Conservation (phyloP, 495 filamentous ascomycete genomes). For the Aspergillus baeticus region DNA sequence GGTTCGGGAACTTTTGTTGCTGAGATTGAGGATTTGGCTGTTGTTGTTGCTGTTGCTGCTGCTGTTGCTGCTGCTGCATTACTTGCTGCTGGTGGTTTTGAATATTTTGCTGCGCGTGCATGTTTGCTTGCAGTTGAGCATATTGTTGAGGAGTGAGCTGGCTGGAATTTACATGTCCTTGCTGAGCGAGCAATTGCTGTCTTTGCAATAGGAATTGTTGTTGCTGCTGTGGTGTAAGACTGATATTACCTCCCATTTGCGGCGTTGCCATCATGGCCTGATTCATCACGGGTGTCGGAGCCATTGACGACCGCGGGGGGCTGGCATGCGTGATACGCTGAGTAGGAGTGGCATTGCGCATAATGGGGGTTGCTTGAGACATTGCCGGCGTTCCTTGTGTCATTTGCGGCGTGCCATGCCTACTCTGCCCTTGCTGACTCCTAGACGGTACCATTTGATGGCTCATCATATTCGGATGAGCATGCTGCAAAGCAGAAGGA, state of each 20-base stretch:
- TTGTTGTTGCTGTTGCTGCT: constrained; percentile 32
- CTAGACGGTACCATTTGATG: constrained; percentile 72
- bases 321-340: constrained; percentile 72
- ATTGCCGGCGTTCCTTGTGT: constrained; percentile 76
- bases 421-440: constrained; percentile 76
- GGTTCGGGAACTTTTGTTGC: constrained; percentile 35
- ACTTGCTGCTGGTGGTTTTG: constrained; percentile 46
- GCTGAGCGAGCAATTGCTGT: constrained; percentile 47
- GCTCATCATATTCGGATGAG: constrained; percentile 64
- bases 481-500: constrained; percentile 72
- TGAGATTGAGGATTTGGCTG: constrained; percentile 35
- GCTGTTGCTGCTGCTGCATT: constrained; percentile 44
- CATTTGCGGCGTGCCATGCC: constrained; percentile 79
- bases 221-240: constrained; percentile 44
- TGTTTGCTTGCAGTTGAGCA: constrained; percentile 43
- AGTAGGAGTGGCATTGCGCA: constrained; percentile 67
- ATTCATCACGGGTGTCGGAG: constrained; percentile 56
- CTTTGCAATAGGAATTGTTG: constrained; percentile 48
- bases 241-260: constrained; percentile 39
- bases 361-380: constrained; percentile 66
- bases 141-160: constrained; percentile 49
- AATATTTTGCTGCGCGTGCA: constrained; percentile 56
- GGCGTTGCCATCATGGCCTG: constrained; percentile 49
- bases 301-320: constrained; percentile 58
- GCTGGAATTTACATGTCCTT: constrained; percentile 41